phyloP scores from a whole-genome alignment of 2,329 filamentous ascomycete species.

The Diaporthe eres region DNA sequence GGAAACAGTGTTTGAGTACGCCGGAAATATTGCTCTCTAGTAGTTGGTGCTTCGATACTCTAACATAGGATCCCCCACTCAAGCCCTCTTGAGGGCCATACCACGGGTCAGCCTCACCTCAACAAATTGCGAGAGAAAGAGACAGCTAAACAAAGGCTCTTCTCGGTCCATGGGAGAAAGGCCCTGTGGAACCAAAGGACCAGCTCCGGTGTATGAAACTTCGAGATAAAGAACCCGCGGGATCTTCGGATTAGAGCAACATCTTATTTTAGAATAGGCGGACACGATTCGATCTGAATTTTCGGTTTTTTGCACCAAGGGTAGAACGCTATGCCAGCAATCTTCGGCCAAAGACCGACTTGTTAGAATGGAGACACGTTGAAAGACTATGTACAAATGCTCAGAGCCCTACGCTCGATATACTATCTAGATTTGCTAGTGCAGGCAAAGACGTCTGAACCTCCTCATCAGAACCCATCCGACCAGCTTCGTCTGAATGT shows the following conservation, averaged over 20 bases:
- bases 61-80: not conserved
- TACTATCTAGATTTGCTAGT: no score
- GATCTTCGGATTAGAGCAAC: not conserved
- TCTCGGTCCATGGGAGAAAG: not conserved
- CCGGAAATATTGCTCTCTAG: not conserved
- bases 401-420: no score
- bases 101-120: no score
- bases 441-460: no score
- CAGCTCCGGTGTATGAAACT: not conserved
- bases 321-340: no score
- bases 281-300: no score
- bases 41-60: not conserved
- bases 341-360: no score
- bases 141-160: not conserved
- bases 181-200: not conserved
- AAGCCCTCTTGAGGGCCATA: not conserved
- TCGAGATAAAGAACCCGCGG: not conserved
- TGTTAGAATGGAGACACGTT: no score
- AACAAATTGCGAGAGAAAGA: not conserved
- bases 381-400: no score
- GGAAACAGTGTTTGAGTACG: not conserved
- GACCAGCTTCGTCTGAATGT: no score
- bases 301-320: no score
- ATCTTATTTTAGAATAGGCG: not conserved
- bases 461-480: no score